phyloP scores from a whole-genome alignment of 495 filamentous ascomycete genomes.

The Peziza echinospora region DNA sequence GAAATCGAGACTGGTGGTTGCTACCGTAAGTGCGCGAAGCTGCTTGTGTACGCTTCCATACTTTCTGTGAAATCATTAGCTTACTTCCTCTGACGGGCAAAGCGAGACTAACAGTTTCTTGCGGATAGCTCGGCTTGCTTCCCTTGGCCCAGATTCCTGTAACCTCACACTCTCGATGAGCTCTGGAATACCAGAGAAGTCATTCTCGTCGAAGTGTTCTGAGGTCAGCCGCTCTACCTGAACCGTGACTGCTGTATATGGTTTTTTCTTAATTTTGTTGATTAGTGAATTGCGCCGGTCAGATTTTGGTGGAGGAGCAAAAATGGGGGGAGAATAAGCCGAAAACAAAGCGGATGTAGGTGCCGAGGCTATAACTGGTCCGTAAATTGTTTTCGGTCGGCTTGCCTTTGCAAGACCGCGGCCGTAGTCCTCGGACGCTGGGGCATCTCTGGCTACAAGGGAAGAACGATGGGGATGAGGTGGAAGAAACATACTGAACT shows the following conservation, averaged over 20 bases:
- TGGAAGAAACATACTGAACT: too few species aligned
- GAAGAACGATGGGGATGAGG: too few species aligned
- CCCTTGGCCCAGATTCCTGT: conserved; percentile 66
- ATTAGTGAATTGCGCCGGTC: not conserved
- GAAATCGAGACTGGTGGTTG: too few species aligned
- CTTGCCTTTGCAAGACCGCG: too few species aligned
- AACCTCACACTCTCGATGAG: conserved; percentile 84
- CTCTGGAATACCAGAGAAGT: conserved; percentile 76
- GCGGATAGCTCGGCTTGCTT: conserved; percentile 76
- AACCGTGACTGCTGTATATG: conserved; percentile 86
- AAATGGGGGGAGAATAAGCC: too few species aligned
- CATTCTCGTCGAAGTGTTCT: conserved; percentile 75
- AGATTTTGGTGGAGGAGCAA: too few species aligned
- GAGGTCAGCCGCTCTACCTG: conserved; percentile 77
- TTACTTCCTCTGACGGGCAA: not conserved
- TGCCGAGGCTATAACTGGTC: too few species aligned
- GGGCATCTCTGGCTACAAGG: too few species aligned
- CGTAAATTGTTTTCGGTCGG: too few species aligned
- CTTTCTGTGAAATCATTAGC: conserved; percentile 34
- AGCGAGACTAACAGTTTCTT: conserved; percentile 66
- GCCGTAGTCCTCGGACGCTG: too few species aligned
- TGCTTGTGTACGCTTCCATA: conserved; percentile 88
- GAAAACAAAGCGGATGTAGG: too few species aligned
- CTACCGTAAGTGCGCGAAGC: conserved; percentile 63
- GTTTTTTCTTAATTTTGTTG: conserved; percentile 45